A percentile compares a stretch with the other conserved stretches of the same genome.
These are phyloP conservation scores for Phycomyces nitens DNA, from an alignment of 192 early-diverging fungal species.

Conservation along the genomic window DNA sequence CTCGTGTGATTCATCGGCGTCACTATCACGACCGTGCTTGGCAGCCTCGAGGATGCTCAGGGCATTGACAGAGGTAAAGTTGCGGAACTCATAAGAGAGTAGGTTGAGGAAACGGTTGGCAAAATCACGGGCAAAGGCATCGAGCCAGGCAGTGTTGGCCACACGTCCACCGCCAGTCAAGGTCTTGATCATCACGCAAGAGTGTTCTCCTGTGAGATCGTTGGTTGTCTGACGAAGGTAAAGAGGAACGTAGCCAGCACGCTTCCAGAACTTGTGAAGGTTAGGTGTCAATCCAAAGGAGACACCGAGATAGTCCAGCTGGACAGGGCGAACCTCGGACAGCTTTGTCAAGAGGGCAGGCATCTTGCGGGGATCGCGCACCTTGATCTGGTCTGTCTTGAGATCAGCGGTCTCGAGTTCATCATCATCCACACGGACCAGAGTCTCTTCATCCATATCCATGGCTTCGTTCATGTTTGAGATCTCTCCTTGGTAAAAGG, in stretches of 20 bases:
- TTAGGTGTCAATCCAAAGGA: constrained; percentile 86
- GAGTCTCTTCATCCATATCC: constrained; percentile 49
- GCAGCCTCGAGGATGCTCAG: constrained; percentile 82
- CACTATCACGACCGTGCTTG: constrained; percentile 44
- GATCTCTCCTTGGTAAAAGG: constrained; percentile 86
- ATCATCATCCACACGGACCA: constrained; percentile 47
- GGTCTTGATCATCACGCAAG: constrained; percentile 93
- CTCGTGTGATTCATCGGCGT: constrained; percentile 17
- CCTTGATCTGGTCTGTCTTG: constrained; percentile 70
- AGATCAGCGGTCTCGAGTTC: constrained; percentile 56
- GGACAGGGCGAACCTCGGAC: constrained; percentile 71
- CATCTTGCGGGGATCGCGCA: constrained; percentile 88
- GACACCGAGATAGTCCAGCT: constrained; percentile 94
- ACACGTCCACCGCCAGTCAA: constrained; percentile 49
- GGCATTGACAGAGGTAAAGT: constrained; percentile 77
- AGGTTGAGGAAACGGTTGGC: constrained; percentile 84
- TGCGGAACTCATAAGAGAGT: constrained; percentile 82
- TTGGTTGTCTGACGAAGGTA: constrained; percentile 97
- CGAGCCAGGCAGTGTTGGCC: constrained; percentile 74
- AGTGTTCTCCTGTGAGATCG: constrained; percentile 96
- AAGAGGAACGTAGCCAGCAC: constrained; percentile 83
- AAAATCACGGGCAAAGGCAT: constrained; percentile 90
- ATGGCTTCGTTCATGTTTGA: constrained; percentile 59
- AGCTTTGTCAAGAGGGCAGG: constrained; percentile 88
- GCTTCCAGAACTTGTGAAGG: constrained; percentile 97